Conservation (phyloP, 192 early-diverging fungal species). For the Dispira parvispora region DNA sequence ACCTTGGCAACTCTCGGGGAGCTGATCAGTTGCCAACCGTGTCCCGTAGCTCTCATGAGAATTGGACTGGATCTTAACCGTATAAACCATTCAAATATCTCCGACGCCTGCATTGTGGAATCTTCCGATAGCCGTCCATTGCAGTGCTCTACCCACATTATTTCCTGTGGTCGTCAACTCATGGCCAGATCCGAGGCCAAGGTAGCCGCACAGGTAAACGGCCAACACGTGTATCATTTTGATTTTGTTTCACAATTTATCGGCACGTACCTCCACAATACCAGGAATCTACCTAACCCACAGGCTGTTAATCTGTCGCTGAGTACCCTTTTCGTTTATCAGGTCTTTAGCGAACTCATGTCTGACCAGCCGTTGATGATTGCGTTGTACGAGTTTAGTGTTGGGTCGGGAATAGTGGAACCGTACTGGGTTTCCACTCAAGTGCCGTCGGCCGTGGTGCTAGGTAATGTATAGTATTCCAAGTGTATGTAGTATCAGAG, state of each 20-base stretch:
- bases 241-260: background rate
- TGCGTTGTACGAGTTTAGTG: background rate
- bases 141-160: background rate
- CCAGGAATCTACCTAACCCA: background rate
- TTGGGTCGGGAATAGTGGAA: constrained; percentile 2
- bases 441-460: too few relatives aligned
- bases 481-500: too few relatives aligned
- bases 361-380: background rate
- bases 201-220: background rate
- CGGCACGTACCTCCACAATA: background rate
- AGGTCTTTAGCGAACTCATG: background rate
- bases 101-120: constrained; percentile 5
- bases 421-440: constrained; percentile 11
- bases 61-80: background rate
- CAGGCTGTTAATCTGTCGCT: background rate
- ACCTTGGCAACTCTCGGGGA: background rate
- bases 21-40: background rate
- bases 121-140: background rate
- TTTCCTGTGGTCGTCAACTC: background rate
- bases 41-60: background rate
- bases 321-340: background rate
- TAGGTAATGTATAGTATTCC: too few relatives aligned
- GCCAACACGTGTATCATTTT: constrained; percentile 10
- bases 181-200: constrained; percentile 1
- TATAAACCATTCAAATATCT: background rate